Conservation (phyloP, 371 early-diverging fungal genomes). For the Mucor piriformis region DNA sequence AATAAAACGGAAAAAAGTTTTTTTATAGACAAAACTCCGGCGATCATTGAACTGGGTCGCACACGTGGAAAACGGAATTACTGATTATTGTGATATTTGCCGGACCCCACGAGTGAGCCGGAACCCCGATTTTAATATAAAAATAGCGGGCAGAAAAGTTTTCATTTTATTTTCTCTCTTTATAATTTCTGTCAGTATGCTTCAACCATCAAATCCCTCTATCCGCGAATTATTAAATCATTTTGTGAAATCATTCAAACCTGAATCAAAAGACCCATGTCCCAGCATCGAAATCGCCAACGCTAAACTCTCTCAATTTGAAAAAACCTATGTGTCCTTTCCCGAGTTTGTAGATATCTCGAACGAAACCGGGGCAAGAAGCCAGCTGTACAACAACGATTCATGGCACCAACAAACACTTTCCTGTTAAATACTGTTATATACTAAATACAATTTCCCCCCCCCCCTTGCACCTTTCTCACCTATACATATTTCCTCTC, state of each 20-base stretch:
- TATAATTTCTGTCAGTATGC: not conserved
- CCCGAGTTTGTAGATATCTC: conserved; percentile 22
- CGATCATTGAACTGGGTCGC: no score
- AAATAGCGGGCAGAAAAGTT: not conserved
- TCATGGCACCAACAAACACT: not conserved
- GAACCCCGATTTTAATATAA: no score
- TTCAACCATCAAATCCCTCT: not conserved
- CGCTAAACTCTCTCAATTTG: conserved; percentile 22
- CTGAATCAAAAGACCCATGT: conserved; percentile 1
- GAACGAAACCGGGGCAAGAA: not conserved
- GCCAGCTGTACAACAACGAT: not conserved
- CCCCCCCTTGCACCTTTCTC: not conserved
- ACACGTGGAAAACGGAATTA: no score
- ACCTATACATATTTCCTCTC: no score
- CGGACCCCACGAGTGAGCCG: no score
- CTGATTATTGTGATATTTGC: no score
- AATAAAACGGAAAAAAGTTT: no score
- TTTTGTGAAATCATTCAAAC: conserved; percentile 11
- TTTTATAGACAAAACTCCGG: no score
- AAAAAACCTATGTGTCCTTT: conserved; percentile 31
- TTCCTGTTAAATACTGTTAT: not conserved
- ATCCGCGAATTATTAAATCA: conserved; percentile 17
- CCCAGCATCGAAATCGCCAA: conserved; percentile 9
- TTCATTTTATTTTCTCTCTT: not conserved
- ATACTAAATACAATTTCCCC: not conserved